Evolutionary conservation across 1,284 basidiomycete genomes (phyloP).

Genomic region (Melampsora americana): DNA sequence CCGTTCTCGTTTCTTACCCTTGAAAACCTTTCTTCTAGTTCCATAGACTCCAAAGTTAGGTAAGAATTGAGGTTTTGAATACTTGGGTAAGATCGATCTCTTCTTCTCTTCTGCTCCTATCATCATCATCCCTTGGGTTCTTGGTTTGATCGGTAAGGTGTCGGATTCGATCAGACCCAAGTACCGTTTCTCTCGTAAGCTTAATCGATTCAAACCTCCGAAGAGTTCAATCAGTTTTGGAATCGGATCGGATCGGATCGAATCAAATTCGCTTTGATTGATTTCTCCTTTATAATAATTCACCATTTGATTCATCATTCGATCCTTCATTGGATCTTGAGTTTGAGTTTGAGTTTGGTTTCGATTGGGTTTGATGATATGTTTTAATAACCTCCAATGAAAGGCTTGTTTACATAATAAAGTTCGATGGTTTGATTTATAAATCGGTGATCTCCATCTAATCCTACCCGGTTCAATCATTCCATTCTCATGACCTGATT

Average conservation of each 20-base stretch:
- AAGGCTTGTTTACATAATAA: slow-evolving; percentile 30
- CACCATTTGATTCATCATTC: neutral
- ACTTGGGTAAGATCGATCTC: neutral
- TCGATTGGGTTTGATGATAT: slow-evolving; percentile 11
- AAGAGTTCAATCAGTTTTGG: slow-evolving; percentile 19
- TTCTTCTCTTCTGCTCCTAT: neutral
- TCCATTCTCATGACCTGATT: slow-evolving; percentile 5
- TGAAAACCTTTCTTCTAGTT: slow-evolving; percentile 13
- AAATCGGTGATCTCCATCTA: slow-evolving; percentile 1
- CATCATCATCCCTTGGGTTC: neutral
- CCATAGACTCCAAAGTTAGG: slow-evolving; percentile 24
- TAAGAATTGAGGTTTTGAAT: neutral
- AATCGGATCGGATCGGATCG: slow-evolving; percentile 12
- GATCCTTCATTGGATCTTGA: neutral
- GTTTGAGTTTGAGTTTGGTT: neutral
- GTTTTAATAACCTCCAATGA: slow-evolving; percentile 15
- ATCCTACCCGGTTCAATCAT: neutral
- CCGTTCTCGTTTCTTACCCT: slow-evolving; percentile 20
- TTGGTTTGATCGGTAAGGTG: neutral
- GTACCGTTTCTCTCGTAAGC: slow-evolving; percentile 13
- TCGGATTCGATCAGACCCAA: slow-evolving; percentile 1
- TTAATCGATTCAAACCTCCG: neutral
- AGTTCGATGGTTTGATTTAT: slow-evolving; percentile 6
- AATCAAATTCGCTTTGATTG: neutral
- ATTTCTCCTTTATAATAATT: slow-evolving; percentile 25